A percentile compares a stretch with the other conserved stretches of the same genome.
Conservation (phyloP, 2,329 filamentous ascomycete species). For the Aspergillus bombycis region DNA sequence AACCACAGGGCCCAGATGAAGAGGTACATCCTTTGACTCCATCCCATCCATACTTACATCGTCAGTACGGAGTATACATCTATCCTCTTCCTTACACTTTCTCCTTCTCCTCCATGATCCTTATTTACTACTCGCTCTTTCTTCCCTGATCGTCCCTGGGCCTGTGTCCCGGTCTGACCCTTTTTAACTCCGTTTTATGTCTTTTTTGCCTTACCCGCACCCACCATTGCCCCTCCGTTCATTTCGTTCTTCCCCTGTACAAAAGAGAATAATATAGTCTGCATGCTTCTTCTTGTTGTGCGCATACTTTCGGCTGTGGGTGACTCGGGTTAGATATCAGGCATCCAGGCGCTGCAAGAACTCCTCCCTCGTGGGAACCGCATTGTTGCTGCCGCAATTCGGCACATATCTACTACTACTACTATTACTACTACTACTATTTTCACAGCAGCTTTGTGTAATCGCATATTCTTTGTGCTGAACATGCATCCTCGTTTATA, state of each 20-base stretch:
- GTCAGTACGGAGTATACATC: neutral
- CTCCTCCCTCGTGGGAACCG: conserved; percentile 14
- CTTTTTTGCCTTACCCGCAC: conserved; percentile 31
- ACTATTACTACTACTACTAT: conserved; percentile 9
- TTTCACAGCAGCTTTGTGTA: conserved; percentile 26
- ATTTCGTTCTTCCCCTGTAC: conserved; percentile 13
- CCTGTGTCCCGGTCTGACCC: conserved; percentile 21
- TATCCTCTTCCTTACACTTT: conserved; percentile 8
- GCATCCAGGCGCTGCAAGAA: conserved; percentile 15
- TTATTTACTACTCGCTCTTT: conserved; percentile 16
- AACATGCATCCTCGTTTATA: conserved; percentile 54
- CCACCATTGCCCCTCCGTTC: conserved; percentile 11
- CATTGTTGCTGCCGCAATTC: conserved; percentile 5
- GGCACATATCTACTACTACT: conserved; percentile 3
- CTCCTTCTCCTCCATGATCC: conserved; percentile 12
- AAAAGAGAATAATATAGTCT: conserved; percentile 12
- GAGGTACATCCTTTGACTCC: neutral
- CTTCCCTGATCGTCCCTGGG: conserved; percentile 26
- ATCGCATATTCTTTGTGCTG: conserved; percentile 36
- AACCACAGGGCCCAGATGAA: neutral
- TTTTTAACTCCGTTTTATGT: conserved; percentile 18
- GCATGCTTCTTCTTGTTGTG: conserved; percentile 14
- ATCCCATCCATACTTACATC: neutral
- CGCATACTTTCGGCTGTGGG: conserved; percentile 16
- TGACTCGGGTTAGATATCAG: conserved; percentile 18